These are phyloP conservation scores for Simplicillium sp. DNA, from an alignment of 2,329 filamentous ascomycete species.

Conservation along the genomic window DNA sequence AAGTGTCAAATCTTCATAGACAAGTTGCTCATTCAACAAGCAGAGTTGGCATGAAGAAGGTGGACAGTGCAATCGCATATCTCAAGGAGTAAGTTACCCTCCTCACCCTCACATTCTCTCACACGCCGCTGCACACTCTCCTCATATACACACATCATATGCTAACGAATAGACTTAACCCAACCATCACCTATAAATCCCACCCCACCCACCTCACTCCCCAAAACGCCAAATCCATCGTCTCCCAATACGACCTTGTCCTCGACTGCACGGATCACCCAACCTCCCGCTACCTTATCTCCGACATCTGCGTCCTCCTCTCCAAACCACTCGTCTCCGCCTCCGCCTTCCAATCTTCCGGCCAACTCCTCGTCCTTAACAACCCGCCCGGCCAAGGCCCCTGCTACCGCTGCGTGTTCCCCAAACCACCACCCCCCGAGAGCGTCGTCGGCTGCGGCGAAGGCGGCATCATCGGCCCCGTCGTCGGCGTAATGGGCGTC, in stretches of 20 bases:
- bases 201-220: slow-evolving; percentile 59
- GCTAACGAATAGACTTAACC: slow-evolving; percentile 53
- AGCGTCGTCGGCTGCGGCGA: slow-evolving; percentile 83
- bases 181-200: slow-evolving; percentile 53
- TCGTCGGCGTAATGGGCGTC: slow-evolving; percentile 88
- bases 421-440: slow-evolving; percentile 73
- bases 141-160: background rate
- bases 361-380: slow-evolving; percentile 84
- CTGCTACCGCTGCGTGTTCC: slow-evolving; percentile 92
- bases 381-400: slow-evolving; percentile 67
- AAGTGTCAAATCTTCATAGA: slow-evolving; percentile 83
- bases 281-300: slow-evolving; percentile 83
- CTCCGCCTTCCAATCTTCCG: slow-evolving; percentile 79
- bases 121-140: background rate
- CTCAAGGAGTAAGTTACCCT: slow-evolving; percentile 45
- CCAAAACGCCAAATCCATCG: slow-evolving; percentile 55
- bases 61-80: slow-evolving; percentile 61
- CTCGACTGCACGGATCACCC: slow-evolving; percentile 96
- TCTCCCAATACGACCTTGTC: slow-evolving; percentile 68
- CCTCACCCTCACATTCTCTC: background rate
- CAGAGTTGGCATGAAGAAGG: slow-evolving; percentile 67
- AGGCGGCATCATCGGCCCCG: slow-evolving; percentile 83
- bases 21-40: slow-evolving; percentile 73
- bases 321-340: slow-evolving; percentile 77
- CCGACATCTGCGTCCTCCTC: slow-evolving; percentile 76